Conservation (phyloP, 768 basidiomycete genomes). For the Suillus ampliporus region DNA sequence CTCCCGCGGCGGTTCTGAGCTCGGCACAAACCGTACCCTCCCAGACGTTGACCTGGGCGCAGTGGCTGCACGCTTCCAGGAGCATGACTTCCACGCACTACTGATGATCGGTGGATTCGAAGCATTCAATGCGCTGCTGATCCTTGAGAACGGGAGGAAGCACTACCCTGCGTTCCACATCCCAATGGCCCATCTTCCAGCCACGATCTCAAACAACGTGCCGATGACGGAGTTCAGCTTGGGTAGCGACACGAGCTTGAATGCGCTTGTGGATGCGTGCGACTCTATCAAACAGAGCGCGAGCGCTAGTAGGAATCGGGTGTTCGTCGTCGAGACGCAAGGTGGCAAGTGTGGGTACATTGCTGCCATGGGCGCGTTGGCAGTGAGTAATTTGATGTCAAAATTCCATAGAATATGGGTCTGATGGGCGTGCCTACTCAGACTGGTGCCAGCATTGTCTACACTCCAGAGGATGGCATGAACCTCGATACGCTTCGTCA, state of each 20-base stretch:
- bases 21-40: slow-evolving; percentile 92
- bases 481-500: slow-evolving; percentile 77
- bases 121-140: slow-evolving; percentile 80
- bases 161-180: slow-evolving; percentile 93
- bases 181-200: slow-evolving; percentile 95
- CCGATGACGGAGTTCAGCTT: slow-evolving; percentile 96
- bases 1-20: slow-evolving; percentile 94
- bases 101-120: slow-evolving; percentile 97
- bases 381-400: slow-evolving; percentile 58
- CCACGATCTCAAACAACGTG: slow-evolving; percentile 98
- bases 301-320: slow-evolving; percentile 92
- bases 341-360: slow-evolving; percentile 97
- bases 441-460: slow-evolving; percentile 92
- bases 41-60: slow-evolving; percentile 88
- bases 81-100: slow-evolving; percentile 77
- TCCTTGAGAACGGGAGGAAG: slow-evolving; percentile 80
- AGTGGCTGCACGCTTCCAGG: slow-evolving; percentile 90
- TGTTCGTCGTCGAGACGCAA: slow-evolving; percentile 98
- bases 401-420: background rate
- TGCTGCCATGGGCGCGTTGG: slow-evolving; percentile 93
- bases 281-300: slow-evolving; percentile 99
- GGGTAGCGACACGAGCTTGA: slow-evolving; percentile 96
- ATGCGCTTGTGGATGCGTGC: slow-evolving; percentile 95
- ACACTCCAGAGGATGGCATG: slow-evolving; percentile 93
- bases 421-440: slow-evolving; percentile 33